phyloP scores from a whole-genome alignment of 805 yeast species.

The Wickerhamomyces silvicola region DNA sequence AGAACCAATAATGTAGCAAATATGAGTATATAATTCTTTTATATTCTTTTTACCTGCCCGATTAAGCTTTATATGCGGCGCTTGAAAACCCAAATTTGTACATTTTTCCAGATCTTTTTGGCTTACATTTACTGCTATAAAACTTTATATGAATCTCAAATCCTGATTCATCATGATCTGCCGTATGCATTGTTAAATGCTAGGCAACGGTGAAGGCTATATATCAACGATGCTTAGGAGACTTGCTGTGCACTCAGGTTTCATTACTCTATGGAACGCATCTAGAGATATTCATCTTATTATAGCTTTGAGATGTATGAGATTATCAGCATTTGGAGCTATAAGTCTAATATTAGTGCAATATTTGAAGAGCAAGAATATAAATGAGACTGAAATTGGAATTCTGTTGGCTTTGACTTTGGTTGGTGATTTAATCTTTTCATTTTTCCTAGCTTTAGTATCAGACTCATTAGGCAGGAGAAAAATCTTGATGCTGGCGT shows the following conservation, averaged over 20 bases:
- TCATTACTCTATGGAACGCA: constrained; percentile 17
- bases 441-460: constrained; percentile 37
- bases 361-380: constrained; percentile 35
- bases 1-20: no score
- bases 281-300: constrained; percentile 26
- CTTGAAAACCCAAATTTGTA: no score
- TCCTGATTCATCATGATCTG: no score
- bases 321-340: constrained; percentile 32
- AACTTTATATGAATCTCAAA: no score
- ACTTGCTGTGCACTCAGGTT: constrained; percentile 12
- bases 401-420: constrained; percentile 41
- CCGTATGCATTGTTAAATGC: no score
- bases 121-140: no score
- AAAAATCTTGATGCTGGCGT: constrained; percentile 32
- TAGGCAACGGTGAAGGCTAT: no score
- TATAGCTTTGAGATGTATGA: constrained; percentile 24
- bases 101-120: no score
- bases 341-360: constrained; percentile 34
- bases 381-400: constrained; percentile 40
- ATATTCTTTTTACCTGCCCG: no score
- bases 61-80: no score
- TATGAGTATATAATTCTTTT: no score
- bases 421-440: constrained; percentile 45
- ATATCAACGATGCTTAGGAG: not conserved
- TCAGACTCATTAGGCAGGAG: constrained; percentile 45